Base-by-base conservation (phyloP, 1,284 basidiomycete genomes). In the Pholiota adiposa region DNA sequence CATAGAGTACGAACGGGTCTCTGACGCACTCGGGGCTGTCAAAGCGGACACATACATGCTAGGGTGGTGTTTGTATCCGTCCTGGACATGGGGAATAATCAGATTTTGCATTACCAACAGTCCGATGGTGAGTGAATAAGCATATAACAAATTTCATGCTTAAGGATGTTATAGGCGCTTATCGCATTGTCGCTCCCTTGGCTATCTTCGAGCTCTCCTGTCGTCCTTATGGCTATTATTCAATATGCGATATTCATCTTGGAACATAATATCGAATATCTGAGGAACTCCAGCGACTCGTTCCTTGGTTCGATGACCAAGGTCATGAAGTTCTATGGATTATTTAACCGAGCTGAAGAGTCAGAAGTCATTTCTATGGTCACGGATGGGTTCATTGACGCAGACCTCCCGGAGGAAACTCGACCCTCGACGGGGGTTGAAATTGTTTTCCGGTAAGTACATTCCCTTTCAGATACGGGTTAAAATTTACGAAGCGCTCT, bases 21-120 rank as follows among this genome's bases (percentile, higher is more conserved):
- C 75, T 2, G 58, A 68, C 1, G 46, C 54, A 6, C 61, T 82
- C 0, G 77, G 75, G 0, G 43, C 68, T 21, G 64, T 69, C 5
- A 68, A 71, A 49, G 67, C 74, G 3, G 75, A 73, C 54, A 73
- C 75, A 1, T 68, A 72, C 52, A 56, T 68, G n/a, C 59, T 72
- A 14, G 71, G 67, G 16, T 67, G 65, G 38, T 33, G 58, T 2
- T 61, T 77, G 6, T 56, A 58, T 27, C 67, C 71, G 19, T 63
- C 65, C 1, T 78, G 75, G 74, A 68, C 73, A 56, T 80, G 79
- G 75, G 56, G 66, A n/a, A 50, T 76, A 12, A 34, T 73, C 7
- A 60, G 64, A 27, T 62, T 40, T 18, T 52, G 71, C 23, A 44
- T 71, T 9, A 44, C 63, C 2, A 77, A 70, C 11, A 67, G 70